Conservation (phyloP, 2,329 filamentous ascomycete species). For the Pseudogymnoascus destructans region DNA sequence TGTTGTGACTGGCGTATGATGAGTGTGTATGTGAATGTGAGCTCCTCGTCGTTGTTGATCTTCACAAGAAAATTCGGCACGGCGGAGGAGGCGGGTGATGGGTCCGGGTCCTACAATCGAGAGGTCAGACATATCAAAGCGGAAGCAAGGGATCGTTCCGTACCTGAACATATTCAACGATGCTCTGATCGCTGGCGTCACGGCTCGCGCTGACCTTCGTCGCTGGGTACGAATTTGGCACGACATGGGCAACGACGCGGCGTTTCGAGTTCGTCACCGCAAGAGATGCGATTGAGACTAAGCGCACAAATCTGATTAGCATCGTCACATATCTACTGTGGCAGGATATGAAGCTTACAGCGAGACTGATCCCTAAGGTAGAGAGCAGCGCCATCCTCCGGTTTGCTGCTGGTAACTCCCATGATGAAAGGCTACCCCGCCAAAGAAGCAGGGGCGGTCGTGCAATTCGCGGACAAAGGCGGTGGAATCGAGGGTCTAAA, state of each 20-base stretch:
- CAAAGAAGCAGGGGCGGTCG: slow-evolving; percentile 11
- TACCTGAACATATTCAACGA: slow-evolving; percentile 89
- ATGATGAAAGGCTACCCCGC: slow-evolving; percentile 39
- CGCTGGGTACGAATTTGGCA: slow-evolving; percentile 80
- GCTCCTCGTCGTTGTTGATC: slow-evolving; percentile 78
- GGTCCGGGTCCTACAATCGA: slow-evolving; percentile 59
- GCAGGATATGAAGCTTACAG: slow-evolving; percentile 46
- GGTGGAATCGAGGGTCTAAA: neutral
- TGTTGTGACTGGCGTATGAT: slow-evolving; percentile 47
- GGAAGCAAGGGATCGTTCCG: slow-evolving; percentile 19
- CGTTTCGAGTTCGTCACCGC: slow-evolving; percentile 67
- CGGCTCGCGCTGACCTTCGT: slow-evolving; percentile 61
- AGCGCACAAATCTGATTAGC: slow-evolving; percentile 11
- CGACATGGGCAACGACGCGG: slow-evolving; percentile 62
- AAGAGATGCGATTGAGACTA: slow-evolving; percentile 80
- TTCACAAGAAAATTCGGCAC: slow-evolving; percentile 71
- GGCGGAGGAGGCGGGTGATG: slow-evolving; percentile 31
- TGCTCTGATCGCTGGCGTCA: slow-evolving; percentile 57
- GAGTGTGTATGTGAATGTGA: slow-evolving; percentile 88
- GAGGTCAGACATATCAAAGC: neutral
- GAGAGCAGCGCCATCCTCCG: slow-evolving; percentile 67
- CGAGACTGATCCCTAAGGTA: slow-evolving; percentile 85
- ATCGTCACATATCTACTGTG: neutral
- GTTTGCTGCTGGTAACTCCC: slow-evolving; percentile 84
- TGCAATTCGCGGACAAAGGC: neutral